Evolutionary conservation across 2,329 filamentous ascomycete species (phyloP).

Genomic region (Cercospora zeae-maydis): DNA sequence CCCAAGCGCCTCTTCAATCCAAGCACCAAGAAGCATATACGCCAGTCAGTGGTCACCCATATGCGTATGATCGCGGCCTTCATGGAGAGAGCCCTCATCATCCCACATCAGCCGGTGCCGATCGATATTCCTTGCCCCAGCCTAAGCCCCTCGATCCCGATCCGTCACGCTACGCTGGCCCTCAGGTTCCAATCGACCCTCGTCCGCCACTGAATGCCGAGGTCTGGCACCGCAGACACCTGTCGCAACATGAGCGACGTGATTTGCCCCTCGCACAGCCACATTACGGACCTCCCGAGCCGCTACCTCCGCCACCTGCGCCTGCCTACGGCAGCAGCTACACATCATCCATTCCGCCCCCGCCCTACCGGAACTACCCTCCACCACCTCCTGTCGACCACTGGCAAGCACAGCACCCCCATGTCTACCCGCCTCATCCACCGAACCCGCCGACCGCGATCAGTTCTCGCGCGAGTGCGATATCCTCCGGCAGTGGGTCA

Average conservation of each 20-base stretch:
- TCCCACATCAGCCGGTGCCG: conserved; percentile 1
- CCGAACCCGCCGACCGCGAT: conserved; percentile 14
- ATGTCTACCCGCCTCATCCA: conserved; percentile 14
- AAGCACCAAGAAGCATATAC: conserved; percentile 15
- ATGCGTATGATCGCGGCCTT: conserved; percentile 17
- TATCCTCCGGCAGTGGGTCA: conserved; percentile 40
- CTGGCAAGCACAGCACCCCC: conserved; percentile 4
- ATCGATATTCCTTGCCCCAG: conserved; percentile 10
- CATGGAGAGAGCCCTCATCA: conserved; percentile 13
- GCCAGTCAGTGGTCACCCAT: conserved; percentile 11
- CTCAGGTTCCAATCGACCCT: conserved; percentile 12
- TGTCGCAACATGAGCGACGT: conserved; percentile 1
- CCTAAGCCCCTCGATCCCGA: conserved; percentile 4
- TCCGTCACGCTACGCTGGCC: conserved; percentile 11
- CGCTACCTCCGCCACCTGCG: conserved; percentile 14
- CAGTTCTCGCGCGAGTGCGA: conserved; percentile 26
- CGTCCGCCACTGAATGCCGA: conserved; percentile 19
- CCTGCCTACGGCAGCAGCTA: conserved; percentile 17
- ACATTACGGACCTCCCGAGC: conserved; percentile 5
- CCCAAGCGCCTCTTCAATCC: conserved; percentile 18
- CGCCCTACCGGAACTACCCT: conserved; percentile 12
- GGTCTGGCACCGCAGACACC: conserved; percentile 11
- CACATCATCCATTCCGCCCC: conserved; percentile 17
- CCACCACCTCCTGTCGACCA: conserved; percentile 10
- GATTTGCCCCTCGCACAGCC: not conserved